Conservation (phyloP, 176 grass and related monocot genomes). For the Aegilops tauschii region DNA sequence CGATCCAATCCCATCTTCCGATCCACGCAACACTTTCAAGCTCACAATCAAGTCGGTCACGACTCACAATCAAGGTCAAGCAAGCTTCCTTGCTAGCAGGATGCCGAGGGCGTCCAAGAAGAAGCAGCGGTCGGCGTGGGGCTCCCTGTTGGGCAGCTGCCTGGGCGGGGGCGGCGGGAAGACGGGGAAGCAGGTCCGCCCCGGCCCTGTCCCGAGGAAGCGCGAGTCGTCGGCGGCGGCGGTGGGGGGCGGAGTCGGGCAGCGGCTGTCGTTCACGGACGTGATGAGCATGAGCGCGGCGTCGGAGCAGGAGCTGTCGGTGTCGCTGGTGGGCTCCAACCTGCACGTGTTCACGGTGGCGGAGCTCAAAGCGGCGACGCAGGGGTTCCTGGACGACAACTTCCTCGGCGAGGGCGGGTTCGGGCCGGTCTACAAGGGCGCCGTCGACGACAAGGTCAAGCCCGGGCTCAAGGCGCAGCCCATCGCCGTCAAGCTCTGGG, state of each 20-base stretch:
- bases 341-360: slow-evolving; percentile 70
- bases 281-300: slow-evolving; percentile 57
- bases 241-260: background rate
- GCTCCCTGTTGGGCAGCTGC: slow-evolving; percentile 31
- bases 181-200: slow-evolving; percentile 20
- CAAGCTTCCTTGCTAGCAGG: background rate
- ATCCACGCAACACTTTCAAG: background rate
- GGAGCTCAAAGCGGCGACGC: slow-evolving; percentile 62
- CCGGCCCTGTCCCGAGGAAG: slow-evolving; percentile 20
- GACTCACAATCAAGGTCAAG: background rate
- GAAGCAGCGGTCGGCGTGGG: slow-evolving; percentile 9
- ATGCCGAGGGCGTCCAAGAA: slow-evolving; percentile 5
- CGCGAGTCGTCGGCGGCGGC: background rate
- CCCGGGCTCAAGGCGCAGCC: slow-evolving; percentile 60
- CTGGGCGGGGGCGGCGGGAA: background rate
- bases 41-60: background rate
- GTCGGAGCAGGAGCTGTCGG: slow-evolving; percentile 72
- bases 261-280: slow-evolving; percentile 62
- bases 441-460: slow-evolving; percentile 57
- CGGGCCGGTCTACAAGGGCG: slow-evolving; percentile 71
- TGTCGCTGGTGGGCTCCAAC: slow-evolving; percentile 74
- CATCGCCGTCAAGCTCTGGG: slow-evolving; percentile 87
- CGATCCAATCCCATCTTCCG: background rate
- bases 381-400: slow-evolving; percentile 56
- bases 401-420: slow-evolving; percentile 79